phyloP scores from a whole-genome alignment of 108 stramenopile species.

The Fistulifera pelliculosa region DNA sequence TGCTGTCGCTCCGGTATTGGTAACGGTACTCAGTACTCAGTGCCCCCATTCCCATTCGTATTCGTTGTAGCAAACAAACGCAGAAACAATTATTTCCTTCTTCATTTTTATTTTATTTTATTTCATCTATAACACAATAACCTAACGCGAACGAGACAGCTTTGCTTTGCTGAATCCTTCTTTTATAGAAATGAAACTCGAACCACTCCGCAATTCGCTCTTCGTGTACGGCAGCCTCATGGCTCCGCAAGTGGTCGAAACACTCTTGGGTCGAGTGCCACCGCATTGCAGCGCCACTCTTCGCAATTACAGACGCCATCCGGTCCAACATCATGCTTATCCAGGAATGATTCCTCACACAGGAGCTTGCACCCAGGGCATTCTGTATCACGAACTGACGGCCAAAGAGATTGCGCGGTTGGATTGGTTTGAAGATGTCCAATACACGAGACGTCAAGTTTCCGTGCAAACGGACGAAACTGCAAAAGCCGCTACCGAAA shows the following conservation, averaged over 20 bases:
- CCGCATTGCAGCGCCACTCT: conserved; percentile 16
- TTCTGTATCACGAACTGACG: conserved; percentile 30
- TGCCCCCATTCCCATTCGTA: no score
- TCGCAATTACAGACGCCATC: conserved; percentile 31
- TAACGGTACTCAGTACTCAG: no score
- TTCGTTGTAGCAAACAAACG: no score
- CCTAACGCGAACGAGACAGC: no score
- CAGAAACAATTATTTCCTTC: no score
- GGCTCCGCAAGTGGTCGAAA: conserved; percentile 41
- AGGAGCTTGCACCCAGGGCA: conserved; percentile 17
- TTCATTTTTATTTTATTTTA: no score
- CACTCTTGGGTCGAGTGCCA: conserved; percentile 35
- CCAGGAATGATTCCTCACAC: conserved; percentile 34
- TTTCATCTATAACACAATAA: no score
- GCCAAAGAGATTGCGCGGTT: conserved; percentile 32
- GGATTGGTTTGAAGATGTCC: conserved; percentile 63
- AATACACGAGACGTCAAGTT: conserved; percentile 37
- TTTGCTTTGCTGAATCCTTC: no score
- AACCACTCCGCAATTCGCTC: conserved; percentile 13
- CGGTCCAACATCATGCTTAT: conserved; percentile 43
- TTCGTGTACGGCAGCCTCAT: conserved; percentile 73
- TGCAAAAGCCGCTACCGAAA: conserved; percentile 14
- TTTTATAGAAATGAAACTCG: no score
- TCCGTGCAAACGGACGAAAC: conserved; percentile 14
- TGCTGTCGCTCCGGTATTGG: no score